These are phyloP conservation scores for Cladobotryum protrusum DNA, from an alignment of 2,329 filamentous ascomycete species.

Conservation along the genomic window DNA sequence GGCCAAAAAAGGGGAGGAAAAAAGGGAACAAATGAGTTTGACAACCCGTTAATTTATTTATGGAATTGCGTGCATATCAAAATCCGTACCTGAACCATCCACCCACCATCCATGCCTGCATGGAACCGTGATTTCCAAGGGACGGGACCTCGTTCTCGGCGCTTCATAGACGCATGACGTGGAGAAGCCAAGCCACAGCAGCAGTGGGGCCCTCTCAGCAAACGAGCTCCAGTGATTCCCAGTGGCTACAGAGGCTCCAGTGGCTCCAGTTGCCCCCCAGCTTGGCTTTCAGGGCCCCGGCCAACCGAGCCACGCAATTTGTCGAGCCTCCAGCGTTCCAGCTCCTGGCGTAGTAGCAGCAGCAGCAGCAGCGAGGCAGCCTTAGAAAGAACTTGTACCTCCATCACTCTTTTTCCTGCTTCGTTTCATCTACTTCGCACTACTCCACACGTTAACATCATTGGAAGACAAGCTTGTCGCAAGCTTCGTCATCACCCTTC, in stretches of 20 bases:
- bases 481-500: conserved; percentile 14
- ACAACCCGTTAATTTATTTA: too few relatives aligned
- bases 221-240: background rate
- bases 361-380: too few relatives aligned
- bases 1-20: background rate
- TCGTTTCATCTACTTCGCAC: background rate
- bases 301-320: conserved; percentile 14
- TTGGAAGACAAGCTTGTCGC: conserved; percentile 8
- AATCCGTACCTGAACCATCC: too few relatives aligned
- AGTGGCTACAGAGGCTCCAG: too few relatives aligned
- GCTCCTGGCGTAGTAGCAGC: conserved; percentile 1
- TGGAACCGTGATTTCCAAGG: too few relatives aligned
- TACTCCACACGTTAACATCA: conserved; percentile 7
- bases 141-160: too few relatives aligned
- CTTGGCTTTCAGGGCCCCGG: too few relatives aligned
- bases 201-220: background rate
- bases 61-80: too few relatives aligned
- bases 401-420: background rate
- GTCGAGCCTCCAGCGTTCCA: conserved; percentile 8
- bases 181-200: conserved; percentile 7
- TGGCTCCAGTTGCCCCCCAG: background rate
- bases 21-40: too few relatives aligned
- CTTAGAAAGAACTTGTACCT: background rate
- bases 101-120: too few relatives aligned
- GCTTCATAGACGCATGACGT: background rate